Base-by-base conservation (phyloP, 257 asterid genomes). In the Lycium ferocissimum region DNA sequence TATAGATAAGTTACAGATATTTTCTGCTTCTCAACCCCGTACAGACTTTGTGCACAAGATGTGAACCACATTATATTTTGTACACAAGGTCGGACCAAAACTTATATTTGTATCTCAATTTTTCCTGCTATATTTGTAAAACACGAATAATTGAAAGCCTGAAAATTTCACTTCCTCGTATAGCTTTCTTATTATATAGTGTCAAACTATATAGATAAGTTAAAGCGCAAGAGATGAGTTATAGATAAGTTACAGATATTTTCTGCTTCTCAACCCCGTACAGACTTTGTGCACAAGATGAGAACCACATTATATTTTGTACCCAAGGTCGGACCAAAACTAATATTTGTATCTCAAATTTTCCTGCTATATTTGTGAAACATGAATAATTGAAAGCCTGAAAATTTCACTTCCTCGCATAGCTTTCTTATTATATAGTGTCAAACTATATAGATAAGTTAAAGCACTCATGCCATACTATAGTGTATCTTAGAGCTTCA, bases 51-150 rank as follows among this genome's bases (percentile, higher is more conserved):
- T 86, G 83, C 85, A 73, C 82, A 83, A 82, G 81, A 84, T 75
- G 90, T 89, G 92, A 84, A 89, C 83, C 84, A 66, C 86, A 85
- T 84, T 89, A 85, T 81, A 88, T 73, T 85, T 80, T 92, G 82
- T 76, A 76, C 82, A 76, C 82, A 76, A 53, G 89, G 82, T 47
- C 47, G 40, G 82, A 76, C 65, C 26, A 76, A 3, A 76, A 76
- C 63, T 12, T 76, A 69, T 88, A 84, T 88, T 75, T 83, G 78
- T 81, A 83, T 86, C 85, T 84, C 75, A 67, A 73, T 80, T 73
- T 87, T 72, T 72, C 70, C 69, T 33, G 10, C 76, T 35, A 47
- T 86, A 17, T 40, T 53, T 82, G 82, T 75, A 62, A 54, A 81
- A 62, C 79, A 58, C 38, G 73, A 82, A 82, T 82, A 33, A 76